A percentile compares a stretch with the other conserved stretches of the same genome.
Evolutionary conservation across 202 grass and related monocot genomes (phyloP).

Genomic region (Eragrostis tef): DNA sequence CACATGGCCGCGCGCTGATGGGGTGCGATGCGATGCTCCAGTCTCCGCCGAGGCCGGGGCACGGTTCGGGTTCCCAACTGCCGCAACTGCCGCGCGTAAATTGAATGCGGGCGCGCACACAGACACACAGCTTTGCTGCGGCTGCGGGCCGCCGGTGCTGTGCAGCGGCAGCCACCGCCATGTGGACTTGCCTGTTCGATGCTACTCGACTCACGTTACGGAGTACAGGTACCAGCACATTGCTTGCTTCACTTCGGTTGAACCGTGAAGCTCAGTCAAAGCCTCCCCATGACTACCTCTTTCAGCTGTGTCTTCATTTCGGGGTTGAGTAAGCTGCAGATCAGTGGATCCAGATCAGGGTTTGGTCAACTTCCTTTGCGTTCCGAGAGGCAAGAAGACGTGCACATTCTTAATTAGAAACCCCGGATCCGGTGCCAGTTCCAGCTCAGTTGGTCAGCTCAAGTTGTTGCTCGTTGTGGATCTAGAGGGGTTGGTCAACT

Average conservation of each 20-base stretch:
- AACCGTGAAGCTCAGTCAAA: background rate
- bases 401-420: background rate
- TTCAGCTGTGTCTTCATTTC: no score
- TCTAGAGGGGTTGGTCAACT: slow-evolving; percentile 20
- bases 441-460: background rate
- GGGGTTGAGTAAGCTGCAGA: no score
- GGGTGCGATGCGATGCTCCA: background rate
- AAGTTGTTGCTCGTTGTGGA: background rate
- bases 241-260: background rate
- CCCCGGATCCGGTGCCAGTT: background rate
- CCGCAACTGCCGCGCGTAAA: background rate
- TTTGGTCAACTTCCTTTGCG: background rate
- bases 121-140: no score
- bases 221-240: no score
- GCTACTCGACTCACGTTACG: no score
- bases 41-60: slow-evolving; percentile 21
- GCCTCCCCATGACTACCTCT: no score
- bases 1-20: slow-evolving; percentile 35
- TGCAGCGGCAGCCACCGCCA: background rate
- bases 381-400: background rate
- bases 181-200: background rate
- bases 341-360: background rate
- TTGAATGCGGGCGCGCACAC: background rate
- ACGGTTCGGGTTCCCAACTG: background rate
- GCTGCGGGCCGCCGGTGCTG: background rate